phyloP scores from a whole-genome alignment of 495 filamentous ascomycete genomes.

The Ramalina peruviana region DNA sequence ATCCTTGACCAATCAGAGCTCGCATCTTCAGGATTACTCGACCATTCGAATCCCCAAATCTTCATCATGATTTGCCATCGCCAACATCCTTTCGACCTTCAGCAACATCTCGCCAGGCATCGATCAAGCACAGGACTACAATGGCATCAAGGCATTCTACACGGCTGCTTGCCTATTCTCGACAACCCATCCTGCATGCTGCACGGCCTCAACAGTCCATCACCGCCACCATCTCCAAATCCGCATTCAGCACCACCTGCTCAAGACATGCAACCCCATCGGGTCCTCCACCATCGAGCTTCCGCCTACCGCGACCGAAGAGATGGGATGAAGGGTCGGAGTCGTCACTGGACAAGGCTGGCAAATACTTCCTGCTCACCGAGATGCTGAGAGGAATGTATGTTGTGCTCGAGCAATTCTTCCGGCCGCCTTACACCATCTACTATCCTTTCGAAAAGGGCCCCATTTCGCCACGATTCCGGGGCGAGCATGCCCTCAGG shows the following conservation, averaged over 20 bases:
- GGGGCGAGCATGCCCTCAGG: constrained; percentile 89
- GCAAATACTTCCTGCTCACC: constrained; percentile 81
- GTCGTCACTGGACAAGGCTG: constrained; percentile 64
- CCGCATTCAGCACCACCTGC: constrained; percentile 50
- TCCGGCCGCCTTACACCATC: constrained; percentile 94
- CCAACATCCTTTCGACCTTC: neutral
- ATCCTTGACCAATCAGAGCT: constrained; percentile 3
- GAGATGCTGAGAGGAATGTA: constrained; percentile 98
- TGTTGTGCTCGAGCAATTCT: constrained; percentile 93
- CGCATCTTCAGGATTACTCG: neutral
- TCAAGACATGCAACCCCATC: constrained; percentile 50
- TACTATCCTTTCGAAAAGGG: constrained; percentile 99
- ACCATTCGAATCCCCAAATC: neutral
- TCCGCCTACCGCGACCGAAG: constrained; percentile 53
- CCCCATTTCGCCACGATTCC: constrained; percentile 93
- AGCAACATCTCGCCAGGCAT: too few relatives aligned
- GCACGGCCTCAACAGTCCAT: constrained; percentile 17
- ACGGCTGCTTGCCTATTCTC: constrained; percentile 36
- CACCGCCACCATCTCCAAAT: constrained; percentile 25
- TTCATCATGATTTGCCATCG: neutral
- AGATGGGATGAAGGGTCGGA: constrained; percentile 61
- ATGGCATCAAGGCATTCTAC: constrained; percentile 43
- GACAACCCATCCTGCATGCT: constrained; percentile 20
- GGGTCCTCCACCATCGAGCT: constrained; percentile 62
- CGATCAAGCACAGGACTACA: neutral